Conservation (phyloP, 306 rosid species). For the Fragaria ananassa region DNA sequence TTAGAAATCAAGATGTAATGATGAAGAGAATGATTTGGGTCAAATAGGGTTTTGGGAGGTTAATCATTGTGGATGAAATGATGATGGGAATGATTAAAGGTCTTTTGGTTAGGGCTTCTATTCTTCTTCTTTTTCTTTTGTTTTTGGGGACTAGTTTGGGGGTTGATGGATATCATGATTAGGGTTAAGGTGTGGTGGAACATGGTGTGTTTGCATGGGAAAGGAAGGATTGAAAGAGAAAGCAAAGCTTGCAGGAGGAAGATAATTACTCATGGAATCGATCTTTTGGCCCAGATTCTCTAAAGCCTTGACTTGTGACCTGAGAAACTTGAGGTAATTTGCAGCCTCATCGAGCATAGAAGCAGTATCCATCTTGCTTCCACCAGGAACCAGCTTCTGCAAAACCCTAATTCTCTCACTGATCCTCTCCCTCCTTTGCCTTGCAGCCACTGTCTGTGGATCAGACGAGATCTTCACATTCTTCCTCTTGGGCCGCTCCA, state of each 20-base stretch:
- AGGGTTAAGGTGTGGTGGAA: slow-evolving; percentile 40
- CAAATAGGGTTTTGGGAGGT: slow-evolving; percentile 31
- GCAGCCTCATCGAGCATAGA: slow-evolving; percentile 99
- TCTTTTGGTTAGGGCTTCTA: slow-evolving; percentile 10
- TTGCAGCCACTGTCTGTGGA: slow-evolving; percentile 96
- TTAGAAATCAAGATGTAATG: slow-evolving; percentile 22
- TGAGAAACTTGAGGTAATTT: slow-evolving; percentile 80
- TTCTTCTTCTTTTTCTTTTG: slow-evolving; percentile 8
- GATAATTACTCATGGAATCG: slow-evolving; percentile 47
- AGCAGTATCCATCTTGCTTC: slow-evolving; percentile 96
- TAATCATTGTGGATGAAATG: slow-evolving; percentile 39
- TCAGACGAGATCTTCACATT: slow-evolving; percentile 81
- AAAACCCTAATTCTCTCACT: slow-evolving; percentile 82
- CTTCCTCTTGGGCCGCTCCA: slow-evolving; percentile 77
- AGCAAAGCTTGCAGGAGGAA: slow-evolving; percentile 52
- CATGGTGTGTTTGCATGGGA: slow-evolving; percentile 61
- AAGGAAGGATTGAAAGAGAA: slow-evolving; percentile 87
- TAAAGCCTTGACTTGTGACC: slow-evolving; percentile 73
- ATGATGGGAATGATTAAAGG: slow-evolving; percentile 39
- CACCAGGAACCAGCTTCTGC: slow-evolving; percentile 92
- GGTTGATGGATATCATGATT: slow-evolving; percentile 33
- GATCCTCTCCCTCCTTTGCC: slow-evolving; percentile 89
- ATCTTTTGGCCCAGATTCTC: slow-evolving; percentile 70
- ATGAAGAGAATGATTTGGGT: slow-evolving; percentile 31
- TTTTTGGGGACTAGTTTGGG: slow-evolving; percentile 14